Base-by-base conservation (phyloP, 2,329 filamentous ascomycete species). In the Apiospora kogelbergensis region DNA sequence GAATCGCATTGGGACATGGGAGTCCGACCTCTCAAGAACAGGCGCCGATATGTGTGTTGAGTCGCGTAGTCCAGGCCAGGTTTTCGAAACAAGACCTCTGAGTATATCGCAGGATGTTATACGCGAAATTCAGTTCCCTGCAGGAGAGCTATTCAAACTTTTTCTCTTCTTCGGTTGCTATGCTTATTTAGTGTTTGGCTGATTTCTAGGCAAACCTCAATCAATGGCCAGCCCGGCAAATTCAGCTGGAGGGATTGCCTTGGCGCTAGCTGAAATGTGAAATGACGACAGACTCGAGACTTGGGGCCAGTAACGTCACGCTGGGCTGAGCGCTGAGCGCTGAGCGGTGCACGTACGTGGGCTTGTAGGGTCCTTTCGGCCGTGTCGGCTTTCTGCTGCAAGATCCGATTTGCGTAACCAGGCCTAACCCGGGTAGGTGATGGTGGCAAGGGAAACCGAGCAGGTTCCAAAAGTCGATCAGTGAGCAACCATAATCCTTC, bases 371-470 rank as follows among this genome's bases (percentile, higher is more conserved):
- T 57, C 48, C 7, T 33, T 33, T 57, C 48, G 53, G 53, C 53
- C 53, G 53, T 60, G 53, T 60, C 53, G 53, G 53, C 26, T 60
- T 60, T 60, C 20, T 60, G 26, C 53, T 60, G 53, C 53, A 60
- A 37, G 30, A 60, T 60, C 53, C 20, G 53, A 60, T 60, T 42
- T 60, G 53, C 53, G 53, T 60, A 60, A 37, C 53, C 53, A 60
- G 53, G 53, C 26, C 30, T 60, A 60, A 60, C 53, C 53, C 30
- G 37, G 53, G 30, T 37, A n/a, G 53, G 53, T 60, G 53, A 60
- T 60, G 53, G 53, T 26, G 15, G 13, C 20, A 20, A 30, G 24
- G 24, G 48, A 57, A 60, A 60, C 53, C n/a, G 53, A 37, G 9
- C 30, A 30, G n/a, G 30, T 33, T 37, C 30, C 53, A 60, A 37